Evolutionary conservation across 129 eudicot genomes (phyloP).

Genomic region (Artemisia tridentata): DNA sequence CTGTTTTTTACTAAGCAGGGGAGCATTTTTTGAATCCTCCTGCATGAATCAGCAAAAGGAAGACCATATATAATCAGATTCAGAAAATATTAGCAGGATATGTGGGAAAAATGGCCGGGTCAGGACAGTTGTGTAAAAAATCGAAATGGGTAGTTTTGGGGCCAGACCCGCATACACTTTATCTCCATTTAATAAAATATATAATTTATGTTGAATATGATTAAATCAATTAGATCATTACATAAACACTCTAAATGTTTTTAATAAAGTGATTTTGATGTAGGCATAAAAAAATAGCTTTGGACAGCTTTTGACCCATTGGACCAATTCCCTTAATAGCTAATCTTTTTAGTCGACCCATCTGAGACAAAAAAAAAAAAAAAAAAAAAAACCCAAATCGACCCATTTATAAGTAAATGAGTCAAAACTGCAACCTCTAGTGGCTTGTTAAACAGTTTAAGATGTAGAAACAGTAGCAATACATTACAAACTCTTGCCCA

Average conservation of each 20-base stretch:
- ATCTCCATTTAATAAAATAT: background rate
- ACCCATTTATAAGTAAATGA: background rate
- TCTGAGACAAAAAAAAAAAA: background rate
- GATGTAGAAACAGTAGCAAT: background rate
- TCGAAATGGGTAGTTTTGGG: background rate
- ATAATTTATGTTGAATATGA: background rate
- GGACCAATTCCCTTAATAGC: background rate
- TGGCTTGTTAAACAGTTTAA: too few relatives aligned
- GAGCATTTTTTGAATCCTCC: constrained; percentile 35
- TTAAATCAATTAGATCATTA: background rate
- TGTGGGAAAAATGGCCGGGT: background rate
- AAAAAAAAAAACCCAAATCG: background rate
- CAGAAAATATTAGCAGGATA: background rate
- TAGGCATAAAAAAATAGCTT: background rate
- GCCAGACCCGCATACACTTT: background rate
- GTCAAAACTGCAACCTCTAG: background rate
- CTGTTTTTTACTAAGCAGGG: constrained; percentile 28
- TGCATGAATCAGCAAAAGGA: constrained; percentile 32
- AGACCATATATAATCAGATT: background rate
- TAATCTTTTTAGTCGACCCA: background rate
- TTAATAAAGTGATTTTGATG: background rate
- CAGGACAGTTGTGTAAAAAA: too few relatives aligned
- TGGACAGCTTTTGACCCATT: background rate
- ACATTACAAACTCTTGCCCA: background rate
- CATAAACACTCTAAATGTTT: background rate